Evolutionary conservation across 1,139 yeast genomes (phyloP), one percentile per base, ranked within the genome.

Genomic region (Blastobotrys raffinosifermentans): DNA sequence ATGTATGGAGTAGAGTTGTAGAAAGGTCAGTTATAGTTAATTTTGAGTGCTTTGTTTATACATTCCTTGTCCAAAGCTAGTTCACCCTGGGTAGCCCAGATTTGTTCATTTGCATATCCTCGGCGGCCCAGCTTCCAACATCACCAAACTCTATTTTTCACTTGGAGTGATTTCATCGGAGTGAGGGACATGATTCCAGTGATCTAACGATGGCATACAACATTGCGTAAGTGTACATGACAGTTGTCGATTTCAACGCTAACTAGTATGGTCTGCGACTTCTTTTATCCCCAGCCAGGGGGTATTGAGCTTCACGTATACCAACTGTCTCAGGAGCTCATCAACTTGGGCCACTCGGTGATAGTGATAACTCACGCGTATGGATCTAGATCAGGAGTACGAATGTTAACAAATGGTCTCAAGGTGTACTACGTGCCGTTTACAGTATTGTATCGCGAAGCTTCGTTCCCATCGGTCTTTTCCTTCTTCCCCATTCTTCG

Each of bases 281-380:
- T 87, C 69, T 93, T 91, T 75, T 93, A 83, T 61, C 99, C 99
- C 14, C 98, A 93, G 58, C 82, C 96, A 0, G 99, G 99, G 2
- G 99, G 99, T 6, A 93, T 93, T 2, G 99, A 93, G 59, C 77
- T 91, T 45, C 98, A 93, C 57, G 86, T 91, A 17, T 87, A 85
- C 60, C 97, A 91, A 58, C 55, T 81, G 16, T 73, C 77, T 0
- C 94, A 86, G 60, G 78, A 82, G 54, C 73, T 91, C 43, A 82
- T 87, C 14, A 77, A 77, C 21, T 63, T 81, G 35, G 98, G 97
- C 4, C 98, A 93, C 57, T 78, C 87, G 3, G 98, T 93, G n/a
- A 66, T 89, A 3, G 76, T 93, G 26, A 73, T 91, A 26, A 87
- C 97, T 7, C 98, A 91, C 60, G 80, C 87, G 26, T 89, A 93